phyloP scores from a whole-genome alignment of 2,329 filamentous ascomycete genomes.

The Trichoderma sp. region DNA sequence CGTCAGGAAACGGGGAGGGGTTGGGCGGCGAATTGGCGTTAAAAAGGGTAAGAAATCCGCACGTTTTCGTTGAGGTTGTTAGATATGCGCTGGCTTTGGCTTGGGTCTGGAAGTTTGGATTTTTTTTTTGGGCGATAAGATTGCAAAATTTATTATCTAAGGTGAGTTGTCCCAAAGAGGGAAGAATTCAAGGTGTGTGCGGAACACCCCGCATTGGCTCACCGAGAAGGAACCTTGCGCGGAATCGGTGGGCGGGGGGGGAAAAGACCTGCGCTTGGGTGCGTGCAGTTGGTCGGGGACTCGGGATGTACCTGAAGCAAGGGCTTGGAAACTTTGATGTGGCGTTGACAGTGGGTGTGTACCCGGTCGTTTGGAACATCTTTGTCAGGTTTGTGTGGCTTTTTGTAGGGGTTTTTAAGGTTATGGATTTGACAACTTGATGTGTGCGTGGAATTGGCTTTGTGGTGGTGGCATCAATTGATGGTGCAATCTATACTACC shows the following conservation, averaged over 20 bases:
- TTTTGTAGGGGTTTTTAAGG: too few relatives aligned
- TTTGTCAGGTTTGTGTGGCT: too few relatives aligned
- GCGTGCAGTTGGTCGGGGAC: not conserved
- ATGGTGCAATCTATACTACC: too few relatives aligned
- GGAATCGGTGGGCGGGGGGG: not conserved
- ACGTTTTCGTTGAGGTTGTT: conserved; percentile 3
- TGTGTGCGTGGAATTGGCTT: not conserved
- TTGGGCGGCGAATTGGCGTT: not conserved
- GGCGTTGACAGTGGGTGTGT: not conserved
- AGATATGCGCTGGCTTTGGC: not conserved
- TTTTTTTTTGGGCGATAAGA: conserved; percentile 36
- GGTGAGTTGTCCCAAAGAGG: conserved; percentile 21
- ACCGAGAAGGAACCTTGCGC: conserved; percentile 29
- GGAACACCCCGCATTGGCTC: conserved; percentile 38
- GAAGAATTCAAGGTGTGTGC: conserved; percentile 34
- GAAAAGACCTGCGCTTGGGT: not conserved
- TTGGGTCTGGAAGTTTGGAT: not conserved
- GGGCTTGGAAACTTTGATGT: too few relatives aligned
- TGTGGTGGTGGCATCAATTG: not conserved
- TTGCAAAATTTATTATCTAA: conserved; percentile 38
- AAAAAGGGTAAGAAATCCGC: not conserved
- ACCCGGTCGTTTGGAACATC: too few relatives aligned
- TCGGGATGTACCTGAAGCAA: too few relatives aligned
- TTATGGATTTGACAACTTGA: not conserved
- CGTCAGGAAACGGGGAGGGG: not conserved